A percentile compares a stretch with the other conserved stretches of the same genome.
Conservation (phyloP, 768 basidiomycete species). For the Phaeotremella fagi region DNA sequence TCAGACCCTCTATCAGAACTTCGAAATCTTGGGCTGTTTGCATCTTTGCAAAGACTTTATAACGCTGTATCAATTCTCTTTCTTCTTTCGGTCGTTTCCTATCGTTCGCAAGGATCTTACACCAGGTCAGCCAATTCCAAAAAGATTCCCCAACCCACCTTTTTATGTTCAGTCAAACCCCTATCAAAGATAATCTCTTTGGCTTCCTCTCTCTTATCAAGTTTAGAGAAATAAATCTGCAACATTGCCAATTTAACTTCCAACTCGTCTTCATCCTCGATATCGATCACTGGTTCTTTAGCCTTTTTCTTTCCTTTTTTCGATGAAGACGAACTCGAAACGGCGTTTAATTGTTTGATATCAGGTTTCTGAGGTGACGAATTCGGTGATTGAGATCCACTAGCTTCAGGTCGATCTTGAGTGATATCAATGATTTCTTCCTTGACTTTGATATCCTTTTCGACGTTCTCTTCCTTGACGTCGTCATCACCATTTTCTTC, state of each 20-base stretch:
- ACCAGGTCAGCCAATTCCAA: not conserved
- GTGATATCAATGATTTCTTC: constrained; percentile 29
- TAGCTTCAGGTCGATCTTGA: constrained; percentile 19
- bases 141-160: constrained; percentile 55
- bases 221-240: constrained; percentile 84
- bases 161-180: constrained; percentile 87
- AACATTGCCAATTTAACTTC: constrained; percentile 81
- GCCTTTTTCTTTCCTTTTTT: constrained; percentile 25
- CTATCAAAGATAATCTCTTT: constrained; percentile 90
- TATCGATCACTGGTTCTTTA: constrained; percentile 46
- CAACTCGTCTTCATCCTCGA: constrained; percentile 77
- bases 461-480: constrained; percentile 4
- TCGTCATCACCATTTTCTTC: constrained; percentile 60
- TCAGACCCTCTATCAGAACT: constrained; percentile 74
- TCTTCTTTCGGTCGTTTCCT: constrained; percentile 89
- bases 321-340: too few species aligned
- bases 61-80: constrained; percentile 77
- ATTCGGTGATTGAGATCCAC: constrained; percentile 4
- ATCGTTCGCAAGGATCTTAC: constrained; percentile 81
- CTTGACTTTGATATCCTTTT: constrained; percentile 12
- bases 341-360: too few species aligned
- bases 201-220: constrained; percentile 75
- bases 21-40: constrained; percentile 92
- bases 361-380: constrained; percentile 5
- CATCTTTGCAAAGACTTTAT: constrained; percentile 83